Percentiles rank a stretch among this genome's conserved stretches.
Evolutionary conservation across 2,329 filamentous ascomycete species (phyloP).

Genomic region (Fusarium marasasianum): DNA sequence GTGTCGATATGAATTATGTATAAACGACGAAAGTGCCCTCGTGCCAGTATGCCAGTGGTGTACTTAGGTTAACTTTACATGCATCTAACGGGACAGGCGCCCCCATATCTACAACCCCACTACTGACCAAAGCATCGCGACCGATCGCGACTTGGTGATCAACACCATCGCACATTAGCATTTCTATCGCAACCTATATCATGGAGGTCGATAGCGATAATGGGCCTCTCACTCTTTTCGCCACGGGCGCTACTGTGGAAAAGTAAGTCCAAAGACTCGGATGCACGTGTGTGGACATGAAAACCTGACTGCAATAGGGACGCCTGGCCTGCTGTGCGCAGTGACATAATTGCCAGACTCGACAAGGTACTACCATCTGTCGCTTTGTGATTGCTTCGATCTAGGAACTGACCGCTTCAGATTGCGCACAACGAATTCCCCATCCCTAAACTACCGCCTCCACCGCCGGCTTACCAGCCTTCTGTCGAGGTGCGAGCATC

Average conservation of each 20-base stretch:
- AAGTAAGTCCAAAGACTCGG: conserved; percentile 55
- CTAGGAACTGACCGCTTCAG: conserved; percentile 54
- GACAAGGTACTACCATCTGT: conserved; percentile 61
- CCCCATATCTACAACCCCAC: conserved; percentile 46
- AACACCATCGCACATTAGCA: conserved; percentile 18
- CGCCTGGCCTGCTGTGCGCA: conserved; percentile 74
- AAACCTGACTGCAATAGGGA: conserved; percentile 58
- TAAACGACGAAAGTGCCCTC: not conserved
- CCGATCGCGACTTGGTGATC: conserved; percentile 13
- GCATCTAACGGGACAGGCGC: conserved; percentile 40
- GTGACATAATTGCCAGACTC: conserved; percentile 72
- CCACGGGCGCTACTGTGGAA: conserved; percentile 63
- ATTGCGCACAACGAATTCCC: conserved; percentile 81
- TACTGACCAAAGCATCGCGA: conserved; percentile 22
- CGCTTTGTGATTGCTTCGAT: not conserved
- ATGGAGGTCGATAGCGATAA: conserved; percentile 68
- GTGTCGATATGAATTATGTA: not conserved
- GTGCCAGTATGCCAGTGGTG: not conserved
- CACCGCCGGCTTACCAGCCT: conserved; percentile 52
- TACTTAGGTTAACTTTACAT: conserved; percentile 20
- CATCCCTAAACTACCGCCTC: conserved; percentile 67
- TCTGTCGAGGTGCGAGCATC: conserved; percentile 56
- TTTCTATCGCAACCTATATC: conserved; percentile 37
- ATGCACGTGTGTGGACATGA: conserved; percentile 13
- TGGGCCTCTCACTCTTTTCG: conserved; percentile 58